phyloP scores from a whole-genome alignment of 2,329 filamentous ascomycete species.

The Polytolypa hystricis region DNA sequence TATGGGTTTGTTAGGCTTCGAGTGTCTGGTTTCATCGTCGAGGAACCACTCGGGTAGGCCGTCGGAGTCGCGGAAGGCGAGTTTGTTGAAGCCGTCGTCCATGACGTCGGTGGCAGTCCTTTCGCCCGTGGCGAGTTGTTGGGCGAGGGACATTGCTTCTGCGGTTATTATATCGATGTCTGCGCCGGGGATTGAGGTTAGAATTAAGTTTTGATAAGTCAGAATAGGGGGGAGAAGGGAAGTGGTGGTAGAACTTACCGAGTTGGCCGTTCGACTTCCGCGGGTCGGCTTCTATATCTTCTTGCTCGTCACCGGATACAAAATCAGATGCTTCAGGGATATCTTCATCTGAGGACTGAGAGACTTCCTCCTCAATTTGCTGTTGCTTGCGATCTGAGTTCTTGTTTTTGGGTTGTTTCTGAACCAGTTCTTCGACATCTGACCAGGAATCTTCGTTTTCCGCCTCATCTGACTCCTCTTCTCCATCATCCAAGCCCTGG shows the following conservation, averaged over 20 bases:
- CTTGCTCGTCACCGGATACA: constrained; percentile 27
- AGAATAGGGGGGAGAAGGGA: constrained; percentile 5
- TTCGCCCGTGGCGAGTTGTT: constrained; percentile 77
- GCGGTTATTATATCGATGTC: constrained; percentile 99
- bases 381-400: constrained; percentile 33
- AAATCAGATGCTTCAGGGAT: too few species aligned
- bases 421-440: constrained; percentile 38
- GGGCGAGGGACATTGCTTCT: constrained; percentile 95
- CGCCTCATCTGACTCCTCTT: constrained; percentile 44
- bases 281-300: constrained; percentile 27
- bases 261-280: constrained; percentile 33
- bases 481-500: constrained; percentile 61
- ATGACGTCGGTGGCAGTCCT: constrained; percentile 68
- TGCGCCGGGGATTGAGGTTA: constrained; percentile 18
- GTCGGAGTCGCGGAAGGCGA: constrained; percentile 78
- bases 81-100: constrained; percentile 90
- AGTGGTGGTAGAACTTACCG: constrained; percentile 25
- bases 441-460: constrained; percentile 20
- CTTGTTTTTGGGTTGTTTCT: constrained; percentile 16
- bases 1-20: constrained; percentile 77
- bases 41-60: constrained; percentile 96
- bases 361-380: too few species aligned
- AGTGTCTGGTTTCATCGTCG: constrained; percentile 79
- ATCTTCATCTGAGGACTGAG: constrained; percentile 18
- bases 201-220: too few species aligned